Conservation (phyloP, 73 alveolate genomes). For the Stentor roeselii region DNA sequence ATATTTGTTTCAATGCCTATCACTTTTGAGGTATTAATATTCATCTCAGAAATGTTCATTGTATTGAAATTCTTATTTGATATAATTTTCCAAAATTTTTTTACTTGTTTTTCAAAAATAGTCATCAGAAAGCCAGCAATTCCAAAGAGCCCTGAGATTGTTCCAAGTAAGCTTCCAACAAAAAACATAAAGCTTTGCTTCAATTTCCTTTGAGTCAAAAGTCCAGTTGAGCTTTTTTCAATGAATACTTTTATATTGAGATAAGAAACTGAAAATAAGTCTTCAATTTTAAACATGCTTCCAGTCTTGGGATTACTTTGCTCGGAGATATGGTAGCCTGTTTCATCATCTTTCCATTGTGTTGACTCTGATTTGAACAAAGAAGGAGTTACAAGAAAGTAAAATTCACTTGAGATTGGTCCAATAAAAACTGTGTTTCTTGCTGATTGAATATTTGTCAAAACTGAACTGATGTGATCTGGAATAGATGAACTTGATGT, state of each 20-base stretch:
- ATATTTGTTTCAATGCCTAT: too few relatives aligned
- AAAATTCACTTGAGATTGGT: not conserved
- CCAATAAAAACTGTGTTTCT: not conserved
- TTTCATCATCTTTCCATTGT: too few relatives aligned
- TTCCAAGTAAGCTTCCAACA: not conserved
- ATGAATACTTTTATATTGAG: not conserved
- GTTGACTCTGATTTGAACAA: not conserved
- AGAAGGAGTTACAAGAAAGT: not conserved
- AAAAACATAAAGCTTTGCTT: not conserved
- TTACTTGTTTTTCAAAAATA: not conserved
- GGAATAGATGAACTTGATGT: not conserved
- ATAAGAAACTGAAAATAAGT: not conserved
- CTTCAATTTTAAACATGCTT: not conserved
- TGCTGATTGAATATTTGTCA: not conserved
- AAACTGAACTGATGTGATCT: not conserved
- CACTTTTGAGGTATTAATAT: too few relatives aligned
- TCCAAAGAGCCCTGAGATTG: not conserved
- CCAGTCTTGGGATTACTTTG: not conserved
- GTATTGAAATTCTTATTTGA: too few relatives aligned
- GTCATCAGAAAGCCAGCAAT: not conserved
- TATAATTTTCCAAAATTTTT: too few relatives aligned
- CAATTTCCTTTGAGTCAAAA: not conserved
- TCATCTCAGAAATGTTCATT: too few relatives aligned
- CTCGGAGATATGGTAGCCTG: not conserved
- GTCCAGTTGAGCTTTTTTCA: not conserved